Evolutionary conservation across 2,329 filamentous ascomycete species (phyloP), one percentile per base, ranked within the genome.

Genomic region (Diaporthe capsici): DNA sequence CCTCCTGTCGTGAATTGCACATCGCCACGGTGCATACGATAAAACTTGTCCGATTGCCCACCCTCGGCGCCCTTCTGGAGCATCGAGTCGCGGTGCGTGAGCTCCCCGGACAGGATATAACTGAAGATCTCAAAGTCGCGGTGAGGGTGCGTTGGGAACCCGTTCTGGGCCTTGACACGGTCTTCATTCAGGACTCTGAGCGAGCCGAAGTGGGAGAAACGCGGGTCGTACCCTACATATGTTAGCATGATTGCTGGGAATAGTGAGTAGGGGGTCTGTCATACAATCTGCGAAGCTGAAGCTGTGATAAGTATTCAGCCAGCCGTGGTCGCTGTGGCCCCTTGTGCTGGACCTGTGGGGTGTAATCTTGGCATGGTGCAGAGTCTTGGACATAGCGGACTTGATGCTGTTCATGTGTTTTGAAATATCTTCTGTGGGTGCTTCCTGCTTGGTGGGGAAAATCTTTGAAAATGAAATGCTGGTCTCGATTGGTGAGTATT

Each of bases 1-100:
- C 95, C 95, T n/a, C 94, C 95, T 20, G 93, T 95, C 13, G 95
- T 98, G 84, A 97, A 98, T 81, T 98, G 95, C 60, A 98, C 94
- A 83, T 97, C 95, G 17, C 95, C 94, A 51, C 94, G 88, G 80
- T 90, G 90, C 87, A 98, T 93, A 47, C 91, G 87, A 81, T 88
- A 94, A 81, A 94, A 94, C 79, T 91, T 87, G 82, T 94, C 91
- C 58, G 89, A 88, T 77, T 87, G 85, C 22, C 82, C 87, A 31
- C 88, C 90, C 81, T 93, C 92, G 28, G 87, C 84, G 61, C 91
- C 91, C 84, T 92, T 94, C 83, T 91, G 90, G 79, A 94, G 90
- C 92, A 97, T 96, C 76, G 91, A 94, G 85, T 98, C 95, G 65
- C 95, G 93, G 86, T 98, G 95, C 65, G 95, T 96, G 77, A 98